Conservation (phyloP, 2,329 filamentous ascomycete genomes). For the Claviceps spartinae region DNA sequence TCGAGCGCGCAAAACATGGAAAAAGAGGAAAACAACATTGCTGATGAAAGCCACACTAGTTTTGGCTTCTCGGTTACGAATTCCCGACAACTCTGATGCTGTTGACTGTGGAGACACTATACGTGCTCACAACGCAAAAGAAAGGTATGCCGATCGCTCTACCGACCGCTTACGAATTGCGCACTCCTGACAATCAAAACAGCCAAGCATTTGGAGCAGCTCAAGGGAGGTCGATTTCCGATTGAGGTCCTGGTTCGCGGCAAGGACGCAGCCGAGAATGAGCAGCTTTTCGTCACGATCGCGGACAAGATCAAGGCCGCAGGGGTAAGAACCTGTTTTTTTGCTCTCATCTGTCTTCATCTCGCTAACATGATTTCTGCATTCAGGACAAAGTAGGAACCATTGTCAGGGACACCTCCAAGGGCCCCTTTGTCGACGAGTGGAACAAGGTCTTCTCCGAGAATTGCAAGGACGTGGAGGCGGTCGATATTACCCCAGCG, state of each 20-base stretch:
- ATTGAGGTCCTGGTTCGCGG: constrained; percentile 84
- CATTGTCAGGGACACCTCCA: constrained; percentile 69
- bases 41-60: constrained; percentile 36
- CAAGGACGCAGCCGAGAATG: constrained; percentile 84
- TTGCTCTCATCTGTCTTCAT: not conserved
- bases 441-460: constrained; percentile 78
- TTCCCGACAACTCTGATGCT: constrained; percentile 94
- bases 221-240: constrained; percentile 85
- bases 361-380: not conserved
- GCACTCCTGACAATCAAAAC: constrained; percentile 16
- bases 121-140: constrained; percentile 90
- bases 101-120: constrained; percentile 75
- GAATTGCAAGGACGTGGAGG: constrained; percentile 72
- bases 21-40: not conserved
- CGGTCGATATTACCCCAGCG: constrained; percentile 72
- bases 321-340: constrained; percentile 46
- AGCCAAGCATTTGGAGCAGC: constrained; percentile 86
- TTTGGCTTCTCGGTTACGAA: constrained; percentile 97
- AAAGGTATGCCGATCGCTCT: constrained; percentile 50
- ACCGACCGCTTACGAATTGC: not conserved
- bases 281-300: constrained; percentile 77
- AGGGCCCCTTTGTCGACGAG: constrained; percentile 85
- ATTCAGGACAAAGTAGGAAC: constrained; percentile 76
- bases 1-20: not conserved
- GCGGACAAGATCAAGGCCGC: constrained; percentile 75